Evolutionary conservation across 2,329 filamentous ascomycete species (phyloP).

Genomic region (Monascus ruber): DNA sequence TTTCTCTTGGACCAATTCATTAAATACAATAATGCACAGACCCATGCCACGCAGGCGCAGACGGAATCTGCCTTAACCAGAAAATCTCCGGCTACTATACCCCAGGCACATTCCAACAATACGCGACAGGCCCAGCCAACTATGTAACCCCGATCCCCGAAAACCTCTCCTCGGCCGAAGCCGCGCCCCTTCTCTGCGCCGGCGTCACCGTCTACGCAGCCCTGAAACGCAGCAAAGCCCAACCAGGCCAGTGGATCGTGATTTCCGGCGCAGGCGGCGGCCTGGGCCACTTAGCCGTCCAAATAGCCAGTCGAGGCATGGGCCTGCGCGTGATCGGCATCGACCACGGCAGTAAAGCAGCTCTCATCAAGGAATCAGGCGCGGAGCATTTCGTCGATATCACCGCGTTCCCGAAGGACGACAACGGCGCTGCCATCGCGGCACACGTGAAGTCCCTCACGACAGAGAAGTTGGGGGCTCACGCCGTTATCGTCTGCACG

Average conservation of each 20-base stretch:
- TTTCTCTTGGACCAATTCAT: no score
- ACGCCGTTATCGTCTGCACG: constrained; percentile 49
- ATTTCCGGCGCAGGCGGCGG: constrained; percentile 52
- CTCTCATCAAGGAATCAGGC: constrained; percentile 47
- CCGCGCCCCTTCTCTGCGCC: constrained; percentile 57
- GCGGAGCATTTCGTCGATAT: constrained; percentile 57
- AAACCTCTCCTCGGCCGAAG: constrained; percentile 44
- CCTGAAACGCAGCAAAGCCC: constrained; percentile 49
- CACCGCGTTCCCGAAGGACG: constrained; percentile 37
- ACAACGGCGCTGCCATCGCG: constrained; percentile 38
- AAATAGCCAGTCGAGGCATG: constrained; percentile 50
- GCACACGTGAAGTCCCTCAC: constrained; percentile 47
- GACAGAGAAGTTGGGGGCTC: constrained; percentile 44
- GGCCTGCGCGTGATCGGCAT: constrained; percentile 54
- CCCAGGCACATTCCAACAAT: constrained; percentile 64
- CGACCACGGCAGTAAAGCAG: constrained; percentile 51
- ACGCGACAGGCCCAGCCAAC: constrained; percentile 50
- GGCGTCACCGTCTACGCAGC: constrained; percentile 58
- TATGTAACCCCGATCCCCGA: constrained; percentile 63
- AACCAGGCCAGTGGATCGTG: constrained; percentile 49
- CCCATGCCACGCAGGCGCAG: constrained; percentile 44
- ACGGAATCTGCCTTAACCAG: constrained; percentile 44
- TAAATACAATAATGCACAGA: constrained; percentile 8
- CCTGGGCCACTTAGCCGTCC: constrained; percentile 53
- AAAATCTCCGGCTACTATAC: constrained; percentile 56